These are phyloP conservation scores for Pseudogymnoascus sp. DNA, from an alignment of 2,329 filamentous ascomycete genomes.

Conservation along the genomic window DNA sequence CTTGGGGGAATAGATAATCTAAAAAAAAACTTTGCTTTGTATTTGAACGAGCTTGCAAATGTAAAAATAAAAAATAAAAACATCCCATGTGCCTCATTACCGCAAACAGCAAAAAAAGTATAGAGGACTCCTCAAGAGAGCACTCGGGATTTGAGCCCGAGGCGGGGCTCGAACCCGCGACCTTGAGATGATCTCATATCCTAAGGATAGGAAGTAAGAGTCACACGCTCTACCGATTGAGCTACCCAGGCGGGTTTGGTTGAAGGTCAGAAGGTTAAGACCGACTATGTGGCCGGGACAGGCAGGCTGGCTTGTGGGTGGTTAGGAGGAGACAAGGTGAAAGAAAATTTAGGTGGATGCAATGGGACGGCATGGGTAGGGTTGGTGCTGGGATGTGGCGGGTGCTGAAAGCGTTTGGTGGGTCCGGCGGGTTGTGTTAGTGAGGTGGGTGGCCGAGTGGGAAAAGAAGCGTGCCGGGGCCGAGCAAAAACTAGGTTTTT, in stretches of 20 bases:
- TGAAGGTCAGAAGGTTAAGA: background rate
- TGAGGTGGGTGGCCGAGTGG: background rate
- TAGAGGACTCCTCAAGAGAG: background rate
- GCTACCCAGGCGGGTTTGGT: constrained; percentile 33
- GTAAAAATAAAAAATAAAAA: background rate
- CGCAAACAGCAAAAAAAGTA: background rate
- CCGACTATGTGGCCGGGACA: background rate
- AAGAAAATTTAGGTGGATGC: background rate
- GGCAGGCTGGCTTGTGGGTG: background rate
- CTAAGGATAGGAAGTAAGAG: constrained; percentile 36
- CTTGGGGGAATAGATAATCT: background rate
- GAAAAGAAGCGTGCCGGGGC: background rate
- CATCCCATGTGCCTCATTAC: background rate
- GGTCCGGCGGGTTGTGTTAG: background rate
- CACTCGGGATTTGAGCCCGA: constrained; percentile 5
- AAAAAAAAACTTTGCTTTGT: background rate
- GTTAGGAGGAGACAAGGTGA: background rate
- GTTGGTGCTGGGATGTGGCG: constrained; percentile 2
- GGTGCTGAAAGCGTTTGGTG: background rate
- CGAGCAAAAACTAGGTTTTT: background rate
- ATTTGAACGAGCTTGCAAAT: background rate
- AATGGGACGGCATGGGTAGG: background rate
- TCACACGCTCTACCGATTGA: constrained; percentile 68
- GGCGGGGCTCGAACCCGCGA: constrained; percentile 6
- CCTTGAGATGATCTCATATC: constrained; percentile 7